Evolutionary conservation across 257 asterid species (phyloP).

Genomic region (Paulownia fortunei): DNA sequence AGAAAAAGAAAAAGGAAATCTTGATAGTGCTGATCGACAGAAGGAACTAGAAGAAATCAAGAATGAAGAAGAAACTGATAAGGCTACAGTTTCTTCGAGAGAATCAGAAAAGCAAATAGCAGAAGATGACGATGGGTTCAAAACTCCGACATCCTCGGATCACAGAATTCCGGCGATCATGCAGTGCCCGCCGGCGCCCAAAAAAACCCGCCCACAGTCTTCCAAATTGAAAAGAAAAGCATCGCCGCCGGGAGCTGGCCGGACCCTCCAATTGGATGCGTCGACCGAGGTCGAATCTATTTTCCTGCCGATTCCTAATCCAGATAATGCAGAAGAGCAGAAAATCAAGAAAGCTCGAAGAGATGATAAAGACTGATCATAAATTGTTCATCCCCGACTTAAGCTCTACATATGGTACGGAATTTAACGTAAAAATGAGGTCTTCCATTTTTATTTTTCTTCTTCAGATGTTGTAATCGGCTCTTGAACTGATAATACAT

Average conservation of each 20-base stretch:
- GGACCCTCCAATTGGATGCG: slow-evolving; percentile 37
- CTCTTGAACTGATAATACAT: neutral
- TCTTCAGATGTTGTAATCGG: slow-evolving; percentile 19
- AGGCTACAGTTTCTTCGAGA: slow-evolving; percentile 9
- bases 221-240: slow-evolving; percentile 42
- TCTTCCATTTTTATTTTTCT: neutral
- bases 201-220: slow-evolving; percentile 40
- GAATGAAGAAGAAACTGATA: neutral
- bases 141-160: slow-evolving; percentile 67
- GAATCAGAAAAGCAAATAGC: neutral
- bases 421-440: slow-evolving; percentile 29
- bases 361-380: slow-evolving; percentile 35
- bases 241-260: slow-evolving; percentile 31
- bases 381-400: neutral
- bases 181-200: slow-evolving; percentile 83
- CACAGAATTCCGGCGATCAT: slow-evolving; percentile 53
- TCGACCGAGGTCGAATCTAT: slow-evolving; percentile 47
- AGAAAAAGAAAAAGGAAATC: neutral
- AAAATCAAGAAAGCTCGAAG: slow-evolving; percentile 51
- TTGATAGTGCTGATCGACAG: neutral
- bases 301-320: slow-evolving; percentile 29
- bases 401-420: slow-evolving; percentile 12
- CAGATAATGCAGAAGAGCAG: slow-evolving; percentile 32
- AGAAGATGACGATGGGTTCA: slow-evolving; percentile 59
- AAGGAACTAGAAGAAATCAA: neutral